Conservation (phyloP, 2,329 filamentous ascomycete genomes). For the Mycosphaerelloides madeirae region DNA sequence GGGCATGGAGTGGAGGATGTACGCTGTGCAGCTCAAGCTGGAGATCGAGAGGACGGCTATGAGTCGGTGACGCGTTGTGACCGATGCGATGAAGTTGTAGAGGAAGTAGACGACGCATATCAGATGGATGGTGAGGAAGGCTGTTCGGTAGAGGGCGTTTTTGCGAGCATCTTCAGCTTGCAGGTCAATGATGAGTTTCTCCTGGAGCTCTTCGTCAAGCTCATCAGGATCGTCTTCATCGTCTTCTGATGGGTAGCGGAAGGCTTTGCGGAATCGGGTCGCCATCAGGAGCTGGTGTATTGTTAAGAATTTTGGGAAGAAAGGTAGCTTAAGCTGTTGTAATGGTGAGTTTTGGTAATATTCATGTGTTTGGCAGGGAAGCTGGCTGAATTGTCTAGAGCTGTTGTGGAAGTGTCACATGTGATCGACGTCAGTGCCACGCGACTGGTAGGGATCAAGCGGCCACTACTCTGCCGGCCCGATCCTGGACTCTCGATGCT, state of each 20-base stretch:
- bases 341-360: too few relatives aligned
- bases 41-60: constrained; percentile 56
- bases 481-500: too few relatives aligned
- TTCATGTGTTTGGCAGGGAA: too few relatives aligned
- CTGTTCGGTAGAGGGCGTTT: constrained; percentile 33
- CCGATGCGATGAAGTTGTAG: constrained; percentile 39
- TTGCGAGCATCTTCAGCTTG: constrained; percentile 46
- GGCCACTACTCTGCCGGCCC: too few relatives aligned
- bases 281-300: too few relatives aligned
- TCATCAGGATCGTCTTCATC: constrained; percentile 51
- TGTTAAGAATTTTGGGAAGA: too few relatives aligned
- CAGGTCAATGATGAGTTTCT: constrained; percentile 56
- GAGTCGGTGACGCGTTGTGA: constrained; percentile 37
- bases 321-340: too few relatives aligned
- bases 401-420: too few relatives aligned
- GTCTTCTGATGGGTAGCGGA: constrained; percentile 65
- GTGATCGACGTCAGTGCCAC: too few relatives aligned
- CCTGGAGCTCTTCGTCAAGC: constrained; percentile 72
- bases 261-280: constrained; percentile 61
- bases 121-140: constrained; percentile 58
- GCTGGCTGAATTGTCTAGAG: too few relatives aligned
- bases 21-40: constrained; percentile 59
- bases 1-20: constrained; percentile 48
- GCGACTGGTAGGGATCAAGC: too few relatives aligned
- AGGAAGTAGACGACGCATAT: constrained; percentile 55